phyloP scores from a whole-genome alignment of 2,329 filamentous ascomycete genomes.

The Macrophomina phaseolina region DNA sequence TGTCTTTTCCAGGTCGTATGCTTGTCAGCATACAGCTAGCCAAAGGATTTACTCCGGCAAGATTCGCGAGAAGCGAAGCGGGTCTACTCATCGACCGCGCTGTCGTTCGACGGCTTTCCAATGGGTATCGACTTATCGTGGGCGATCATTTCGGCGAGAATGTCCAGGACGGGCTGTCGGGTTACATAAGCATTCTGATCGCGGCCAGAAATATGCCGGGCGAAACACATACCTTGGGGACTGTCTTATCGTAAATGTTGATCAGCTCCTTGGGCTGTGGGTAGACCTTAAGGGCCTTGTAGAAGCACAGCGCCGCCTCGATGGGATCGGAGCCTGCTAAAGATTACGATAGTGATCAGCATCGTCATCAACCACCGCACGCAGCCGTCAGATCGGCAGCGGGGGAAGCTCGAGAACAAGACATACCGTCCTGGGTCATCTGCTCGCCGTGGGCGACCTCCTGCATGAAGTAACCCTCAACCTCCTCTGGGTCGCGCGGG shows the following conservation, averaged over 20 bases:
- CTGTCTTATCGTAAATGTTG: conserved; percentile 97
- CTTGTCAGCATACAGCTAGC: background rate
- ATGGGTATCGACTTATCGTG: conserved; percentile 70
- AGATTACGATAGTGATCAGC: background rate
- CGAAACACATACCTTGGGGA: conserved; percentile 74
- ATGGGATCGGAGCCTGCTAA: conserved; percentile 67
- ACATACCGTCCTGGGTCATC: conserved; percentile 76
- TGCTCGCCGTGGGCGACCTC: conserved; percentile 89
- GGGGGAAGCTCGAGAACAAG: background rate
- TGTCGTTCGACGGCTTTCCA: conserved; percentile 20
- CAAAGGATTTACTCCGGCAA: background rate
- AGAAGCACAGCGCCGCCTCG: conserved; percentile 93
- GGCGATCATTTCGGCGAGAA: conserved; percentile 97
- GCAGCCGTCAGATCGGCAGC: conserved; percentile 10
- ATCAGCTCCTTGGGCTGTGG: conserved; percentile 92
- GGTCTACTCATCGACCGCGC: conserved; percentile 17
- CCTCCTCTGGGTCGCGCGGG: conserved; percentile 87
- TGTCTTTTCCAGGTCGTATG: background rate
- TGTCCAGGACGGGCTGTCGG: conserved; percentile 83
- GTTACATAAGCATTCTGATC: conserved; percentile 28
- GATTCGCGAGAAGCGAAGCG: background rate
- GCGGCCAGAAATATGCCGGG: conserved; percentile 2
- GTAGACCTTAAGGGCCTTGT: conserved; percentile 98
- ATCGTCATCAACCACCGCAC: background rate
- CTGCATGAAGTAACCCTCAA: conserved; percentile 95